Evolutionary conservation across 1,284 basidiomycete species (phyloP), one percentile per base, ranked within the genome.

Genomic region (Puccinia hordei): DNA sequence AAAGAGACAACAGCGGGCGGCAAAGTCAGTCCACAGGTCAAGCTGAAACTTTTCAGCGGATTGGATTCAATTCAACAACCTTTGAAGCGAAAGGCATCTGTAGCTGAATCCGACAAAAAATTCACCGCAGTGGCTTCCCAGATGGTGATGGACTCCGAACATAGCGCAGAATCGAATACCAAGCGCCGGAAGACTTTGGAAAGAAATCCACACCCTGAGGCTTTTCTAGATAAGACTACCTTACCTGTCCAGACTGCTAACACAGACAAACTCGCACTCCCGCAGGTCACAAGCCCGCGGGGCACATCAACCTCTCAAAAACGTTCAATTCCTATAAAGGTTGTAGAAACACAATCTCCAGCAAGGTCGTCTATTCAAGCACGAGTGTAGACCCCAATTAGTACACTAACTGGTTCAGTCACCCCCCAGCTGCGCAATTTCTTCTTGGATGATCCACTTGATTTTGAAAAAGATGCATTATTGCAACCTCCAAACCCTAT

Each of bases 161-260:
- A 49, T 19, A 12, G 46, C 24, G 17, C 41, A 51, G 46, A 27
- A 69, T 27, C 66, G 46, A 38, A 51, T 33, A 27, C n/a, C 44
- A 69, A 69, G 38, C 66, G 66, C 24, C 44, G 44, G 66, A 69
- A 69, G n/a, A 69, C 66, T 69, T 13, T 30, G 4, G 46, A 69
- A 27, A 15, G 15, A 4, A 51, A 69, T 49, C 66, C n/a, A 24
- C 30, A 27, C 49, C 19, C 66, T 33, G 30, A 46, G n/a, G 35
- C 22, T 33, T 10, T n/a, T 41, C 30, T 30, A 49, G 66, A 69
- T 13, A 49, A 38, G 17, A 33, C 19, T 15, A 49, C 22, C 65
- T 22, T 35, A 13, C 1, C 27, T 30, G 44, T 6, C 13, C n/a
- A 13, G 30, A 5, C 66, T 30, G 17, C n/a, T 9, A 13, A 49